These are phyloP conservation scores for Xylariaceae sp. DNA, from an alignment of 2,329 filamentous ascomycete genomes.

Conservation along the genomic window DNA sequence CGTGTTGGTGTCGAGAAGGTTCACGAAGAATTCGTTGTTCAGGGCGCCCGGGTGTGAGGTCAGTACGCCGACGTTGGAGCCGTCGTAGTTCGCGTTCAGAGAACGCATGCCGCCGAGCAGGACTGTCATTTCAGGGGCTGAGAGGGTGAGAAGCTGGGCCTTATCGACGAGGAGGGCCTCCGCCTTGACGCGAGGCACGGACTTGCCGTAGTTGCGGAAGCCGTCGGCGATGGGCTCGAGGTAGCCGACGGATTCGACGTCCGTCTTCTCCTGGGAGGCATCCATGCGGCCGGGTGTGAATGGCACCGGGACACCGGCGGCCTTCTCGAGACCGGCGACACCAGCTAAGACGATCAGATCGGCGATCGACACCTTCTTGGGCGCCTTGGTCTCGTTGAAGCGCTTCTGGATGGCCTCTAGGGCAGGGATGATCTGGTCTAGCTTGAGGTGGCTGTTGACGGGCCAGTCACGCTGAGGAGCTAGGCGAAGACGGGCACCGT, in stretches of 20 bases:
- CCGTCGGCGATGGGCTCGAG: slow-evolving; percentile 67
- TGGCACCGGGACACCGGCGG: slow-evolving; percentile 58
- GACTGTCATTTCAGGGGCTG: slow-evolving; percentile 65
- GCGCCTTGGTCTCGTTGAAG: slow-evolving; percentile 55
- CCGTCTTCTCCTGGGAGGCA: slow-evolving; percentile 66
- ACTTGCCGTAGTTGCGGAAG: slow-evolving; percentile 73
- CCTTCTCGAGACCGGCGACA: slow-evolving; percentile 66
- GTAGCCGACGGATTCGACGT: slow-evolving; percentile 56
- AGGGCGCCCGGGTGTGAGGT: slow-evolving; percentile 63
- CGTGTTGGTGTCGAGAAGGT: slow-evolving; percentile 63
- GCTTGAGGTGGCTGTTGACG: slow-evolving; percentile 66
- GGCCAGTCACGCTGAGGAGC: slow-evolving; percentile 67
- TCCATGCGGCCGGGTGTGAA: slow-evolving; percentile 70
- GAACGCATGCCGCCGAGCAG: slow-evolving; percentile 67
- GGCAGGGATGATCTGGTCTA: slow-evolving; percentile 55
- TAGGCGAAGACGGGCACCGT: slow-evolving; percentile 72
- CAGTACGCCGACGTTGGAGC: slow-evolving; percentile 61
- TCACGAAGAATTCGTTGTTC: slow-evolving; percentile 78
- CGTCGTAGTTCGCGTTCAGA: slow-evolving; percentile 66
- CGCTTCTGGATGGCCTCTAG: slow-evolving; percentile 61
- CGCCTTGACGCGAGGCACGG: slow-evolving; percentile 53
- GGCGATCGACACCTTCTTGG: slow-evolving; percentile 72
- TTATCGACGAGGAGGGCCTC: slow-evolving; percentile 69
- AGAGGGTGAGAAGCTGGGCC: slow-evolving; percentile 64
- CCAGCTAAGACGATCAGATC: slow-evolving; percentile 76